A percentile compares a stretch with the other conserved stretches of the same genome.
Conservation (phyloP, 352 stramenopile species). For the Aphanomyces stellatus region DNA sequence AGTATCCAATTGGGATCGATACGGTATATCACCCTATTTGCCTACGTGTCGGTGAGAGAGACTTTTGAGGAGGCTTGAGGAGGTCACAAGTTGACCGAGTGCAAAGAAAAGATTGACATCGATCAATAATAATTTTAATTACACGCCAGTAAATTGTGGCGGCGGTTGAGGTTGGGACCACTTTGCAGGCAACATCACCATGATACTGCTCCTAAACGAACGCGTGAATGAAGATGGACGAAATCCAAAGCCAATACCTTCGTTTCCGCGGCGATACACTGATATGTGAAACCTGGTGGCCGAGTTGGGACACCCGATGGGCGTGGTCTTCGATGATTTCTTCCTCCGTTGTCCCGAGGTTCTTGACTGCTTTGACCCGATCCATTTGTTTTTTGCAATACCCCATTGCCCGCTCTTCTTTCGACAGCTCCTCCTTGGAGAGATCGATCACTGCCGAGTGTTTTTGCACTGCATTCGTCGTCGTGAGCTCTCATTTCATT, state of each 20-base stretch:
- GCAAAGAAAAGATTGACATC: too few species aligned
- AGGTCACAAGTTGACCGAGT: too few species aligned
- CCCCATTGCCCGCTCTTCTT: conserved; percentile 51
- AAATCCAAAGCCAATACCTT: background rate
- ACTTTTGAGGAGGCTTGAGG: too few species aligned
- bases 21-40: too few species aligned
- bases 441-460: background rate
- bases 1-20: too few species aligned
- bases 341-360: conserved; percentile 44
- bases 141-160: background rate
- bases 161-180: too few species aligned
- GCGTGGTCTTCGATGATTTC: conserved; percentile 57
- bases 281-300: conserved; percentile 15
- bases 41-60: too few species aligned
- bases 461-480: background rate
- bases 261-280: background rate
- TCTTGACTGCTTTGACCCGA: conserved; percentile 46
- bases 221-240: background rate
- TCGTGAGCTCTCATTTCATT: background rate
- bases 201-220: background rate
- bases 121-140: background rate
- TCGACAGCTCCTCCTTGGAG: conserved; percentile 20
- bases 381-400: conserved; percentile 57
- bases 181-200: background rate
- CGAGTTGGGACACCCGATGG: conserved; percentile 38